Evolutionary conservation across 306 rosid species (phyloP), one percentile per base, ranked within the genome.

Genomic region (Cucurbita pepo): DNA sequence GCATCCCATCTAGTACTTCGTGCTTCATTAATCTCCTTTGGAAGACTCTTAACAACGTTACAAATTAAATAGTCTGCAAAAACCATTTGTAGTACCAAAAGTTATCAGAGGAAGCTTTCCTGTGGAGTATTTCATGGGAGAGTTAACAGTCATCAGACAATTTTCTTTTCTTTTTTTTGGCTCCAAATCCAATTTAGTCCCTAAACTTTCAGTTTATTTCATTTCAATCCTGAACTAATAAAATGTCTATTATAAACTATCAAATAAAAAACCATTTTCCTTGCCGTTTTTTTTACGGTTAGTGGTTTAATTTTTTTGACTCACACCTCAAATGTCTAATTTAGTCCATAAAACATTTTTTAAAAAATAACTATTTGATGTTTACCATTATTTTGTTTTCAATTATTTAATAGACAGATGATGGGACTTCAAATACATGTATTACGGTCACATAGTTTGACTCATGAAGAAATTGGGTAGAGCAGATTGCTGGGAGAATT

Each of bases 1-100:
- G 90, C 87, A 72, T 95, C 95, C 99, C 99, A 95, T 79, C 84
- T 86, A 74, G 77, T 84, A 69, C 78, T 86, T 71, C 90, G 85
- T 45, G 84, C 76, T 14, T 69, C 77, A 76, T 91, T 92, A 79
- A 89, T 82, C 85, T 95, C 99, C 75, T 44, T 82, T 6, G 95
- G 97, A 73, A 95, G 86, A 79, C 87, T 82, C 90, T 85, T 82
- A 48, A 82, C 83, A 71, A 91, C 81, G 67, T 56, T 88, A 80
- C 5, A 70, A 76, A 85, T 85, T 73, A 95, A 83, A 66, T 83
- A 86, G 77, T 89, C 99, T 95, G 90, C 86, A 81, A 60, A 14
- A 25, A 47, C 13, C 53, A 51, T 41, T 36, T 43, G 43, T 60
- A 62, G 18, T 15, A 73, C 56, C 10, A 44, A 45, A 11, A 44